A percentile compares a stretch with the other conserved stretches of the same genome.
These are phyloP conservation scores for Pichia paraexigua DNA, from an alignment of 805 yeast species.

Conservation along the genomic window DNA sequence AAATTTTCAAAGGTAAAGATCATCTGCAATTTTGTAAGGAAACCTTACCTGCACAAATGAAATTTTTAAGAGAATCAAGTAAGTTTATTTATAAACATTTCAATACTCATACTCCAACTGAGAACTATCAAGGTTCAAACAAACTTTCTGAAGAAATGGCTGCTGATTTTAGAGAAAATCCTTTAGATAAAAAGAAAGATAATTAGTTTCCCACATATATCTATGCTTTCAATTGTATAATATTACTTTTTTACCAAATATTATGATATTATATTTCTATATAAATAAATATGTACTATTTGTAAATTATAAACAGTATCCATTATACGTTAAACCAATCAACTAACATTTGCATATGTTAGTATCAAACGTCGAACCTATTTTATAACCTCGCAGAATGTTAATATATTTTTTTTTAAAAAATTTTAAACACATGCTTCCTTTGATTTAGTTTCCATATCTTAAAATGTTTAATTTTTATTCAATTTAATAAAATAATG, in stretches of 20 bases:
- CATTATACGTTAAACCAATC: no score
- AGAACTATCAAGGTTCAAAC: background rate
- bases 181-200: background rate
- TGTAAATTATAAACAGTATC: no score
- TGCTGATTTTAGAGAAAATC: background rate
- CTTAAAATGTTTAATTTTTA: background rate
- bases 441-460: background rate
- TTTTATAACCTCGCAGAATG: no score
- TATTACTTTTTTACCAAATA: background rate
- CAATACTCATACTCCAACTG: background rate
- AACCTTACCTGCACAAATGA: conserved; percentile 21
- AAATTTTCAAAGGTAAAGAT: conserved; percentile 14
- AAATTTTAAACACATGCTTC: no score
- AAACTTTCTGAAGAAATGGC: background rate
- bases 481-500: conserved; percentile 32
- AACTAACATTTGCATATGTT: no score
- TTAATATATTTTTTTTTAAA: no score
- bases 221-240: background rate
- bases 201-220: background rate
- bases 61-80: conserved; percentile 11
- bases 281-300: no score
- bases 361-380: no score
- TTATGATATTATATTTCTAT: no score
- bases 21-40: conserved; percentile 13
- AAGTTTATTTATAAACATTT: background rate